These are phyloP conservation scores for Geoglossum cookeanum DNA, from an alignment of 2,329 filamentous ascomycete genomes.

Conservation along the genomic window DNA sequence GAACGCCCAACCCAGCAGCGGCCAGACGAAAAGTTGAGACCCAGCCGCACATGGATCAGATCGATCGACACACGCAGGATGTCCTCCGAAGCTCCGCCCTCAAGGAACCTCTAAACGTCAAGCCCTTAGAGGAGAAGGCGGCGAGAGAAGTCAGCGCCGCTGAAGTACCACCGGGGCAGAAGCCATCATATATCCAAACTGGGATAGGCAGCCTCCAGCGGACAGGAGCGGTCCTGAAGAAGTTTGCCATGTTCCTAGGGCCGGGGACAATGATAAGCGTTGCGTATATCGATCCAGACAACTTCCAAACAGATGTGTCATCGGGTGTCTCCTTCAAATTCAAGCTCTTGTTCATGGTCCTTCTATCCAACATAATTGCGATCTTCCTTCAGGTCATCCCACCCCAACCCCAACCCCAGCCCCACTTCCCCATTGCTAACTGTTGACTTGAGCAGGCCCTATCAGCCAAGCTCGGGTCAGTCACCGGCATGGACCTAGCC, in stretches of 20 bases:
- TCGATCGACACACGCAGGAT: no score
- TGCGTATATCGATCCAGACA: slow-evolving; percentile 42
- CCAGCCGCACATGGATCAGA: no score
- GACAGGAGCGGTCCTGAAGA: not conserved
- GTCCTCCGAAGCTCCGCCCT: no score
- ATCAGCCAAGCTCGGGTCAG: slow-evolving; percentile 36
- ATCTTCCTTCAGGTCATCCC: slow-evolving; percentile 40
- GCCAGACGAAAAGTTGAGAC: no score
- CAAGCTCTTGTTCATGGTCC: slow-evolving; percentile 45
- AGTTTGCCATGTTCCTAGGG: slow-evolving; percentile 4
- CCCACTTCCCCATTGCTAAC: not conserved
- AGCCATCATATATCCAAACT: no score
- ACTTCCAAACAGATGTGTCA: slow-evolving; percentile 51
- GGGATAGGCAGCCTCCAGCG: not conserved
- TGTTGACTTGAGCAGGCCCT: slow-evolving; percentile 23
- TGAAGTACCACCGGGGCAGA: no score
- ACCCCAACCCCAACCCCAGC: no score
- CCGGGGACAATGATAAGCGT: slow-evolving; percentile 17
- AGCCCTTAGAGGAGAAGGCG: no score
- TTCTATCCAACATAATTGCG: slow-evolving; percentile 51
- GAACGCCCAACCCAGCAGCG: no score
- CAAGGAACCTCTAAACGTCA: no score
- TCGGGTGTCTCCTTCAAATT: slow-evolving; percentile 48
- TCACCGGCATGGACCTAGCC: slow-evolving; percentile 30
- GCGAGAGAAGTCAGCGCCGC: no score